phyloP scores from a whole-genome alignment of 495 filamentous ascomycete genomes.

The Hypoxylon perforatum region DNA sequence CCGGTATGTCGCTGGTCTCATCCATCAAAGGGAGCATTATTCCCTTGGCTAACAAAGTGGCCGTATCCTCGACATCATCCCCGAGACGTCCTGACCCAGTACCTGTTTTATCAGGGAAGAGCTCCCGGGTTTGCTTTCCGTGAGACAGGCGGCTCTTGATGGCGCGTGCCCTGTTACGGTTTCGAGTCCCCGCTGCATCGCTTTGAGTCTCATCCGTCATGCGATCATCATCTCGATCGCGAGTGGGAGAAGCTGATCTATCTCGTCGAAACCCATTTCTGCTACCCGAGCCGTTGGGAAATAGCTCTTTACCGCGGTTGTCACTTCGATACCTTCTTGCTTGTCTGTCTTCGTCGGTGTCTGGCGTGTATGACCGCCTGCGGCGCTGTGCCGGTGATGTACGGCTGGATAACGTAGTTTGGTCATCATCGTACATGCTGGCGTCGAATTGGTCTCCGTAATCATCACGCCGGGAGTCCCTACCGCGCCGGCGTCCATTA shows the following conservation, averaged over 20 bases:
- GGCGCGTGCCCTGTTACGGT: conserved; percentile 58
- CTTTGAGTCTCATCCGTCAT: conserved; percentile 55
- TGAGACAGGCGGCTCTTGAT: conserved; percentile 55
- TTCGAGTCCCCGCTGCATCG: conserved; percentile 49
- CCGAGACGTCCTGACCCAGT: conserved; percentile 65
- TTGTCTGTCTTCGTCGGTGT: conserved; percentile 45
- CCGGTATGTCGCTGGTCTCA: conserved; percentile 49
- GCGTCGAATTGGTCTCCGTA: conserved; percentile 69
- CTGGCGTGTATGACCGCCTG: conserved; percentile 50
- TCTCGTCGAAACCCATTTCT: conserved; percentile 64
- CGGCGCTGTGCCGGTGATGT: conserved; percentile 37
- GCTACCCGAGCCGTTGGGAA: conserved; percentile 52
- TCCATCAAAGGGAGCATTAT: conserved; percentile 66
- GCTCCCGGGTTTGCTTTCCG: conserved; percentile 64
- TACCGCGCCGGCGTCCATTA: conserved; percentile 60
- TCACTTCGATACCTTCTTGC: conserved; percentile 34
- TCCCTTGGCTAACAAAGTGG: conserved; percentile 64
- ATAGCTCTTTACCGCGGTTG: conserved; percentile 63
- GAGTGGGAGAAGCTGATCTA: conserved; percentile 75
- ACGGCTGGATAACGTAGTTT: conserved; percentile 50
- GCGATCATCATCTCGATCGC: conserved; percentile 69
- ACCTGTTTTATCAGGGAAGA: conserved; percentile 71
- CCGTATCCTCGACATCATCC: conserved; percentile 72
- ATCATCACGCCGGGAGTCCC: conserved; percentile 56
- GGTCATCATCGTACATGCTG: conserved; percentile 82